These are phyloP conservation scores for Mentha longifolia DNA, from an alignment of 257 asterid species.

Conservation along the genomic window DNA sequence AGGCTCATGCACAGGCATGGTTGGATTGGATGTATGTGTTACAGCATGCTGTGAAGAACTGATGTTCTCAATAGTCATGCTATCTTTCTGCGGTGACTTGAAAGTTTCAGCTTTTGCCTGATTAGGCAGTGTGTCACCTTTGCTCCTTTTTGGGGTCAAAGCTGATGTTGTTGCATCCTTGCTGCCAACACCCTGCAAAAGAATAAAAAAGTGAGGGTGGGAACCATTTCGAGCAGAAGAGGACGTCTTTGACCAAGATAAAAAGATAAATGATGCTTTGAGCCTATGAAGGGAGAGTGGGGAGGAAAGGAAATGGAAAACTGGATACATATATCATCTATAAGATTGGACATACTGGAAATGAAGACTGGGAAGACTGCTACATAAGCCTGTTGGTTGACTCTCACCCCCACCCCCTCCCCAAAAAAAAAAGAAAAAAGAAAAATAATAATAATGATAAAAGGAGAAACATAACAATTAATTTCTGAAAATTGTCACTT, in stretches of 20 bases:
- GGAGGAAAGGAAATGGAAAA: background rate
- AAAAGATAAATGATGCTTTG: constrained; percentile 19
- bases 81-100: constrained; percentile 49
- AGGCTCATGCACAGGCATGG: constrained; percentile 44
- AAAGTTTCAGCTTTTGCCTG: constrained; percentile 53
- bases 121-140: constrained; percentile 48
- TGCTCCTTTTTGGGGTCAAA: constrained; percentile 46
- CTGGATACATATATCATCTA: background rate
- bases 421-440: background rate
- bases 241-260: constrained; percentile 17
- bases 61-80: constrained; percentile 34
- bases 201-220: constrained; percentile 12
- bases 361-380: too few relatives aligned
- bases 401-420: background rate
- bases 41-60: constrained; percentile 45
- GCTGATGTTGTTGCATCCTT: constrained; percentile 64
- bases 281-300: background rate
- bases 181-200: constrained; percentile 68
- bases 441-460: too few relatives aligned
- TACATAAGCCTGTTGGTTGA: too few relatives aligned
- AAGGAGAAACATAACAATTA: background rate
- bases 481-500: background rate
- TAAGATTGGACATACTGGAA: background rate
- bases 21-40: constrained; percentile 42
- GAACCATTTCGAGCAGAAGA: constrained; percentile 12